Percentiles rank a stretch among this genome's conserved stretches.
Evolutionary conservation across 2,329 filamentous ascomycete species (phyloP).

Genomic region (Sarocladium kiliense): DNA sequence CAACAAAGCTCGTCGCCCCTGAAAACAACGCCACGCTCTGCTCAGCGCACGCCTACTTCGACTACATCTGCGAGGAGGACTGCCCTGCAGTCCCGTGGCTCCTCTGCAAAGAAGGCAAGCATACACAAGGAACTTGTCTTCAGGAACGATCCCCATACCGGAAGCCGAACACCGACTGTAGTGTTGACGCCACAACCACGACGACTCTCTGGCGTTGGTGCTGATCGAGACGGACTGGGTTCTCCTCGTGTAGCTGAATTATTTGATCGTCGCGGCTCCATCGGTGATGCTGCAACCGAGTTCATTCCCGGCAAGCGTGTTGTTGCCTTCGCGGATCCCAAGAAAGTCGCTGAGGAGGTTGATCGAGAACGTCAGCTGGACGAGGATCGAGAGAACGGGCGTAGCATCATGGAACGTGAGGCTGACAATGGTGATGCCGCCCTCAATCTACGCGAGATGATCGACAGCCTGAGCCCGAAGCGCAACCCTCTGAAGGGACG

Average conservation of each 20-base stretch:
- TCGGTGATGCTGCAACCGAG: slow-evolving; percentile 58
- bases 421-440: slow-evolving; percentile 55
- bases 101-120: slow-evolving; percentile 17
- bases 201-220: slow-evolving; percentile 61
- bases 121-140: slow-evolving; percentile 1
- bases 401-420: slow-evolving; percentile 50
- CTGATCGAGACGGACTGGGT: slow-evolving; percentile 65
- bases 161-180: slow-evolving; percentile 56
- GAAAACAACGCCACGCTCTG: not conserved
- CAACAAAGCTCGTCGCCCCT: not conserved
- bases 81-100: not conserved
- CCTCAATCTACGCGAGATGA: slow-evolving; percentile 69
- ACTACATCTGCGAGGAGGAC: not conserved
- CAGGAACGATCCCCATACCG: slow-evolving; percentile 42
- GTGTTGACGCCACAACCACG: slow-evolving; percentile 48
- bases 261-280: slow-evolving; percentile 65
- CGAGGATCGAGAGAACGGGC: slow-evolving; percentile 54
- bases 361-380: slow-evolving; percentile 57
- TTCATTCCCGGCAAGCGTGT: slow-evolving; percentile 52
- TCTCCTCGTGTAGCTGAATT: slow-evolving; percentile 70
- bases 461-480: slow-evolving; percentile 71
- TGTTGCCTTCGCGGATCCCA: slow-evolving; percentile 63
- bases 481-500: slow-evolving; percentile 61
- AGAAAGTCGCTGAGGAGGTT: slow-evolving; percentile 56
- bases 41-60: not conserved